Evolutionary conservation across 176 grass and related monocot genomes (phyloP).

Genomic region (Musa acuminata): DNA sequence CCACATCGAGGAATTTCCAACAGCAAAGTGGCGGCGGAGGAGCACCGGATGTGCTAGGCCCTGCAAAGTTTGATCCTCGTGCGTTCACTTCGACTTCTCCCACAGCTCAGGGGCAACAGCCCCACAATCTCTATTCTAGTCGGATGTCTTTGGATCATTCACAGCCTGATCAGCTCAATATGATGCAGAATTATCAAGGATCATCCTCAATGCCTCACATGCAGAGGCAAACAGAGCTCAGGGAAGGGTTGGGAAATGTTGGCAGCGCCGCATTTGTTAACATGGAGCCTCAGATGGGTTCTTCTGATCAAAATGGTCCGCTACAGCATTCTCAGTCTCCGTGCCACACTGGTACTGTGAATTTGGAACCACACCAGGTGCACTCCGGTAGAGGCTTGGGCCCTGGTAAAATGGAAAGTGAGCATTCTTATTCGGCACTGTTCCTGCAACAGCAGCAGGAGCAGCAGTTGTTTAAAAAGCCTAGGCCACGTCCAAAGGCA

Average conservation of each 20-base stretch:
- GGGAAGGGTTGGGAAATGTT: constrained; percentile 20
- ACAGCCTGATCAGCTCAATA: constrained; percentile 14
- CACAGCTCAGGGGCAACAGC: constrained; percentile 1
- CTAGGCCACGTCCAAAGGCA: constrained; percentile 8
- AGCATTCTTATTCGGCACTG: constrained; percentile 26
- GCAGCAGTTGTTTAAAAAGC: constrained; percentile 17
- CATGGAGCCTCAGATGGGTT: constrained; percentile 13
- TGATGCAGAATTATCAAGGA: constrained; percentile 24
- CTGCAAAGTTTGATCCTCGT: constrained; percentile 4
- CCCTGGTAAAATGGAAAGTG: constrained; percentile 27
- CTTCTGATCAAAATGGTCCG: constrained; percentile 12
- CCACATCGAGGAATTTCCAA: not conserved
- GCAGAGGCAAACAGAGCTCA: constrained; percentile 15
- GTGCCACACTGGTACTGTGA: constrained; percentile 12
- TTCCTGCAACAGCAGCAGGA: constrained; percentile 17
- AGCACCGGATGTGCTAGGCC: constrained; percentile 1
- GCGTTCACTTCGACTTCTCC: not conserved
- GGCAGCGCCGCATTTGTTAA: not conserved
- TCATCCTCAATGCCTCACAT: constrained; percentile 19
- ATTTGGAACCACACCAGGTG: constrained; percentile 15
- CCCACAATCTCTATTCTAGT: not conserved
- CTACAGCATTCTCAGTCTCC: constrained; percentile 5
- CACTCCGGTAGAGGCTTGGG: constrained; percentile 6
- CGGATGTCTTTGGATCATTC: not conserved
- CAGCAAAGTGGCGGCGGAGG: not conserved